A percentile compares a stretch with the other conserved stretches of the same genome.
Evolutionary conservation across 1,139 yeast species (phyloP).

Genomic region (Keqinozyma sinolaborantium): DNA sequence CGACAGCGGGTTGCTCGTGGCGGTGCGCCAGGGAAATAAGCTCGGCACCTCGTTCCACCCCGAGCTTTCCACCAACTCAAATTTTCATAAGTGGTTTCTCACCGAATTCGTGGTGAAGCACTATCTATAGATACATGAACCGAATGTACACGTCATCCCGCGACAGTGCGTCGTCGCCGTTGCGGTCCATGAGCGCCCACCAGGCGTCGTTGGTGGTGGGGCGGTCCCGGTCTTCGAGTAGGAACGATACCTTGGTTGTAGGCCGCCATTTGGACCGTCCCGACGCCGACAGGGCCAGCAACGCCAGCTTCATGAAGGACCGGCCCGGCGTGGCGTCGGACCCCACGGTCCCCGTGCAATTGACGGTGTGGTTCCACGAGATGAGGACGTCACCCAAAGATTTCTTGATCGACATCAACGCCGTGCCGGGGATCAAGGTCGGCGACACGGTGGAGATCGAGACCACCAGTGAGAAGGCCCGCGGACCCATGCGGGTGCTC

Average conservation of each 20-base stretch:
- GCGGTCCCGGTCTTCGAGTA: slow-evolving; percentile 8
- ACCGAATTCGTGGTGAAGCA: slow-evolving; percentile 42
- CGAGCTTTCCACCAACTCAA: slow-evolving; percentile 55
- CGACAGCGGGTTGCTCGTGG: slow-evolving; percentile 52
- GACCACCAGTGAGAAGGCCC: slow-evolving; percentile 4
- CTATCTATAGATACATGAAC: slow-evolving; percentile 1
- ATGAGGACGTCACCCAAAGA: slow-evolving; percentile 53
- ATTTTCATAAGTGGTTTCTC: slow-evolving; percentile 74
- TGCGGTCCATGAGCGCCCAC: slow-evolving; percentile 18
- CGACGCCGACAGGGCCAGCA: slow-evolving; percentile 6
- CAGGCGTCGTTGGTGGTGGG: slow-evolving; percentile 20
- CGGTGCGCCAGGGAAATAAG: slow-evolving; percentile 65
- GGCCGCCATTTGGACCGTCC: slow-evolving; percentile 12
- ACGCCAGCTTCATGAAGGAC: slow-evolving; percentile 5
- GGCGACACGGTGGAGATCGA: slow-evolving; percentile 76
- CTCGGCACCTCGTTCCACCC: slow-evolving; percentile 85
- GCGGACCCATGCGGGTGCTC: slow-evolving; percentile 4
- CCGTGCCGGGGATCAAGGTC: slow-evolving; percentile 51
- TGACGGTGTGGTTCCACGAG: slow-evolving; percentile 78
- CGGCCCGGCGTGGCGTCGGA: slow-evolving; percentile 7
- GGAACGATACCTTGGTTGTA: slow-evolving; percentile 10
- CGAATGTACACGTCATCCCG: slow-evolving; percentile 14
- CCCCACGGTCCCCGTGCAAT: slow-evolving; percentile 26
- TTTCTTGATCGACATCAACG: slow-evolving; percentile 57
- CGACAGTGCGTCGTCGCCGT: background rate